Evolutionary conservation across 2,329 filamentous ascomycete species (phyloP), one percentile per base, ranked within the genome.

Genomic region (Diaporthe caulivora): DNA sequence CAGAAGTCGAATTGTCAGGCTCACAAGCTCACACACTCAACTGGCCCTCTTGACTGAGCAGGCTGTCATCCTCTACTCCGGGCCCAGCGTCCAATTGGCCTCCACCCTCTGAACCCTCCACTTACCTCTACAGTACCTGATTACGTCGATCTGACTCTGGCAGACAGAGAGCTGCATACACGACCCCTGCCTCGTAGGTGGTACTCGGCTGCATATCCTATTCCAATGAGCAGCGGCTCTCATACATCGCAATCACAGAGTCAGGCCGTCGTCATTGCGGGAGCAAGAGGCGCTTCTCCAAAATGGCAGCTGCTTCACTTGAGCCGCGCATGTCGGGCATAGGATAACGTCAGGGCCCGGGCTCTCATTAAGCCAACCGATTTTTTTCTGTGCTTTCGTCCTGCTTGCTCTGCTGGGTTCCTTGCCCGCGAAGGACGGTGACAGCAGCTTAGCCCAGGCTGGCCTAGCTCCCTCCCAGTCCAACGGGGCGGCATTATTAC

Each of bases 131-230:
- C 24, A 47, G 42, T 34, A 31, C 47, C 62, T 40, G 31, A 67
- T 67, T 67, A 67, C 62, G 62, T 67, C 62, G 62, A 67, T 53
- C 31, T 67, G 62, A 67, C 47, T 53, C 62, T 67, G 29, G 44
- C 62, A 21, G 21, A 49, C 42, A 17, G 57, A 42, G 24, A 62
- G 40, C 40, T 31, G 11, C 57, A 1, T 26, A 15, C 24, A 11
- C 7, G 4, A 53, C 15, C 37, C 37, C 37, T 34, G 34, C 34
- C 34, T n/a, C 9, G 13, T 26, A 29, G 47, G 24, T 29, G 1
- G 51, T 9, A 29, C 17, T 3, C 18, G 17, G 53, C 26, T 54
- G 26, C 53, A 31, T 21, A 18, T 54, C 17, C 26, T 26, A 31
- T 31, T 31, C 53, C 58, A 47, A 47, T 31, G 26, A 29, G 34